These are phyloP conservation scores for Phytophthora cactorum DNA, from an alignment of 352 stramenopile genomes.

Conservation along the genomic window DNA sequence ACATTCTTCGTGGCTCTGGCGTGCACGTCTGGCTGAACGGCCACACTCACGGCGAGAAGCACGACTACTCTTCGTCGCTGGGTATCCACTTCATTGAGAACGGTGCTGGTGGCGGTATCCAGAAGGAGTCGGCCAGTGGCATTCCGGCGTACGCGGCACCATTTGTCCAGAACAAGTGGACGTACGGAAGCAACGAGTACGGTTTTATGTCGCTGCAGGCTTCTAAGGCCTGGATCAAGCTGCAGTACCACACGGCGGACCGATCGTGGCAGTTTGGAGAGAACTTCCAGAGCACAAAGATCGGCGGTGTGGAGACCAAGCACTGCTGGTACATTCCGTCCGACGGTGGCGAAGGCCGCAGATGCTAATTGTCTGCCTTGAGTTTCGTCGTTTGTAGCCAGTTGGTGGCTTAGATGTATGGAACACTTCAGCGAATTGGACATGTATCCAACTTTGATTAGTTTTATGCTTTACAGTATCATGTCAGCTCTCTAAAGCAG, in stretches of 20 bases:
- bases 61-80: constrained; percentile 22
- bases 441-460: too few species aligned
- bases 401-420: too few species aligned
- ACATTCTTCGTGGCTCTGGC: constrained; percentile 13
- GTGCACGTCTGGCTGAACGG: constrained; percentile 20
- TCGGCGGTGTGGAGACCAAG: constrained; percentile 22
- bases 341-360: too few species aligned
- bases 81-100: constrained; percentile 30
- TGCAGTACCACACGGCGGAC: constrained; percentile 29
- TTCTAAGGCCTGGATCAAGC: constrained; percentile 23
- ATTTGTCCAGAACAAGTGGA: constrained; percentile 23
- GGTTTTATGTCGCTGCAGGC: constrained; percentile 28
- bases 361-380: too few species aligned
- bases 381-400: too few species aligned
- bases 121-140: constrained; percentile 26
- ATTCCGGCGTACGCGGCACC: constrained; percentile 20
- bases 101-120: too few species aligned
- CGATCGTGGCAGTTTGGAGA: constrained; percentile 14
- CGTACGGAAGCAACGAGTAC: constrained; percentile 21
- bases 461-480: too few species aligned
- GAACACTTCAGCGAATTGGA: too few species aligned
- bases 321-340: constrained; percentile 31
- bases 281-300: constrained; percentile 13
- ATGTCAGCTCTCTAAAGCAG: too few species aligned
- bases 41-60: constrained; percentile 31